Evolutionary conservation across 2,329 filamentous ascomycete genomes (phyloP).

Genomic region (Trichoderma koningii): DNA sequence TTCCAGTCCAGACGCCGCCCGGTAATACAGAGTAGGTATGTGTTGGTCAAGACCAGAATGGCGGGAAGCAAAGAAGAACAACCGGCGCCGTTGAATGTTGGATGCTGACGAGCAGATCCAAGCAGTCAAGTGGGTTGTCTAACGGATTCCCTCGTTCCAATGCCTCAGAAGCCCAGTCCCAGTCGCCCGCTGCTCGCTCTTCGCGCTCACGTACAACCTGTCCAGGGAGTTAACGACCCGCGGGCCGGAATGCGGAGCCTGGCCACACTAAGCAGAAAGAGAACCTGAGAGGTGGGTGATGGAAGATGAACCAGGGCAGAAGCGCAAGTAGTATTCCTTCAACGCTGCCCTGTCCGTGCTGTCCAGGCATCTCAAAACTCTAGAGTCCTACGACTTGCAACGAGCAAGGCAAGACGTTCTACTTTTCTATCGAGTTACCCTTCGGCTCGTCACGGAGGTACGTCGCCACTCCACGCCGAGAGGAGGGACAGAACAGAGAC

Average conservation of each 20-base stretch:
- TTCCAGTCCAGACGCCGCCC: background rate
- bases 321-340: background rate
- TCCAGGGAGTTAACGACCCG: constrained; percentile 4
- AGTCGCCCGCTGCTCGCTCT: constrained; percentile 16
- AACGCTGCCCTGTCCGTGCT: background rate
- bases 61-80: constrained; percentile 5
- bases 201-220: constrained; percentile 9
- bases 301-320: constrained; percentile 2
- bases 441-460: constrained; percentile 14
- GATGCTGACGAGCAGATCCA: constrained; percentile 24
- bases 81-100: constrained; percentile 12
- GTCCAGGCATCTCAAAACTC: background rate
- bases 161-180: constrained; percentile 18
- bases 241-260: constrained; percentile 26
- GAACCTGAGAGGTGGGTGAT: constrained; percentile 4
- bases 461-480: constrained; percentile 8
- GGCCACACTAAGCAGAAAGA: constrained; percentile 15
- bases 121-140: constrained; percentile 14
- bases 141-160: background rate
- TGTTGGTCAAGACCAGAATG: constrained; percentile 4
- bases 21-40: background rate
- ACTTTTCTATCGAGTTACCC: background rate
- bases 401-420: background rate
- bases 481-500: background rate
- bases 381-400: background rate